Evolutionary conservation across 2,329 filamentous ascomycete genomes (phyloP), one percentile per base, ranked within the genome.

Genomic region (Fusarium pilosicola): DNA sequence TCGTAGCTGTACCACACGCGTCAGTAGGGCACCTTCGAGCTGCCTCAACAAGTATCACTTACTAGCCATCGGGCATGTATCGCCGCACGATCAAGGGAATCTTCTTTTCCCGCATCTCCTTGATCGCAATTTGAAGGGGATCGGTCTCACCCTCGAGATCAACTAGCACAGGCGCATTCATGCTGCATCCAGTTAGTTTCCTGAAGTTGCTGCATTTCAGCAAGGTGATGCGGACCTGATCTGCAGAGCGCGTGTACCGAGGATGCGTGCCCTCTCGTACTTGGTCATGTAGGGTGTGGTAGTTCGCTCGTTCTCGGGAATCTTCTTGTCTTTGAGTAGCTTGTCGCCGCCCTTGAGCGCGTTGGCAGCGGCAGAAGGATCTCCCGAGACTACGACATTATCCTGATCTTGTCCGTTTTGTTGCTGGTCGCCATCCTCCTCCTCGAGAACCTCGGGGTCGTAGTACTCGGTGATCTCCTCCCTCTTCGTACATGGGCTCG

Each of bases 271-370:
- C 78, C 92, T 90, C 88, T 99, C 96, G 85, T 99, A 99, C 86
- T 99, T 99, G 76, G 96, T 99, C 96, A 99, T 97, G 85, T 98
- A 99, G 6, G 96, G 96, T 34, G 96, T 99, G 14, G 96, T 99
- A 30, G 90, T 93, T 78, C 96, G 91, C 84, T 97, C 90, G 75
- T 95, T 93, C 76, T 94, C 93, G 64, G 95, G 89, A 56, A 99
- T 96, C 85, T 94, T 97, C 89, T 97, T 98, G 84, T 95, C 89
- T 80, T 91, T 91, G 79, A 88, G 85, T 55, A 86, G 86, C 80
- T 88, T 89, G 60, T 89, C 87, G 76, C 82, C 85, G 63, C 84
- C 84, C 80, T 87, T 89, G 66, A 84, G 82, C 64, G 84, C 84
- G 79, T 87, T 88, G 39, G 89, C 89, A 2, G 86, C 84, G 30